Base-by-base conservation (phyloP, 23 red algal genomes). In the Gracilaria caudata region DNA sequence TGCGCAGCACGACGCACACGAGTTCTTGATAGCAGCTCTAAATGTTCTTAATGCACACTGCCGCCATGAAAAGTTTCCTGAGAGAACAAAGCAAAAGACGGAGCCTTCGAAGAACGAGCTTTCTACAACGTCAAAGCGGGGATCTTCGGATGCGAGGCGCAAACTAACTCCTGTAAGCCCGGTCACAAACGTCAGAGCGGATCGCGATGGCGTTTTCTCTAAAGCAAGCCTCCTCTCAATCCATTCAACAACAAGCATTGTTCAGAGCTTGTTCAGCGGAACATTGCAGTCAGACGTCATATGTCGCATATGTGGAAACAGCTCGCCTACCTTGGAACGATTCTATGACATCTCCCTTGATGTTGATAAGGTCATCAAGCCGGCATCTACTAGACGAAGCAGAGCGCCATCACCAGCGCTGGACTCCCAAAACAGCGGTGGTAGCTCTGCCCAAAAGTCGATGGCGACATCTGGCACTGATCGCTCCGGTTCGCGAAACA, bases 1-100 rank as follows among this genome's bases (percentile, higher is more conserved):
- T 83, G 79, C 90, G 9, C 95, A 98, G 55, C 95, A 98, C 35
- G 95, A 98, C 61, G 95, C 95, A 20, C 95, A 98, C 76, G 95
- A 98, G 33, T 92, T 98, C 34, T 79, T 98, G 11, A 86, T 96
- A 36, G 84, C 84, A 20, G 77, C 86, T 25, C 55, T 98, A 14
- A 92, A 98, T 55, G 49, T 91, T 38, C 84, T 94, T 14, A 88
- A 91, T 54, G 74, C 73, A 20, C 95, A 97, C 87, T 94, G 86
- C 32, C 39, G 82, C 4, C 75, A 68, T 51, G 80, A 61, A 26
- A 44, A 54, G 45, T 76, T 32, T n/a, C 80, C 68, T 21, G 65
- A 73, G 0, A 88, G 29, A 65, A 64, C 29, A 1, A 94, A 77
- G 44, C 33, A 43, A 21, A 71, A 12, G 0, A 58, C 36, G 44